These are phyloP conservation scores for Lichina pygmaea DNA, from an alignment of 495 filamentous ascomycete genomes.

Conservation along the genomic window DNA sequence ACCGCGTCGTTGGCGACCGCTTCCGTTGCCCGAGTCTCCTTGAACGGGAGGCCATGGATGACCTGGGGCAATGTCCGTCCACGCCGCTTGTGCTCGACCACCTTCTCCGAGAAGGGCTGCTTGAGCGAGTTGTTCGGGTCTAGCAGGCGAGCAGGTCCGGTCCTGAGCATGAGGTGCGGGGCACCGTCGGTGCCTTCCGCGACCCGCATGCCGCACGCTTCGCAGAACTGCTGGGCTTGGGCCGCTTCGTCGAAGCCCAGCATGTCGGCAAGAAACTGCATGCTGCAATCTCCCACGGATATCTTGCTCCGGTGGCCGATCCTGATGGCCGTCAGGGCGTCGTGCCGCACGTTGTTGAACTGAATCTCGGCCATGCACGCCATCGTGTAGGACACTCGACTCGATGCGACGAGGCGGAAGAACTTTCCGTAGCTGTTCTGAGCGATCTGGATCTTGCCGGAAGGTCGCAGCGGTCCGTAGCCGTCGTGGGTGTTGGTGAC, in stretches of 20 bases:
- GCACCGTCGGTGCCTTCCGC: conserved; percentile 12
- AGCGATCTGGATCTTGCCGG: conserved; percentile 21
- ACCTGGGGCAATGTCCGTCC: conserved; percentile 21
- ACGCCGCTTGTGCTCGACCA: conserved; percentile 23
- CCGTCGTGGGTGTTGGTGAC: conserved; percentile 20
- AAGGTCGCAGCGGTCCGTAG: conserved; percentile 32
- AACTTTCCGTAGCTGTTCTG: conserved; percentile 42
- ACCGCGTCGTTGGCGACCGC: conserved; percentile 16
- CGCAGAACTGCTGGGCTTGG: conserved; percentile 40
- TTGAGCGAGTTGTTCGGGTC: conserved; percentile 8
- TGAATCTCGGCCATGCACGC: conserved; percentile 81
- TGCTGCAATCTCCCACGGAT: conserved; percentile 42
- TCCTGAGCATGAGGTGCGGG: conserved; percentile 10
- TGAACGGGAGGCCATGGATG: conserved; percentile 22
- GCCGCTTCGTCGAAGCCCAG: conserved; percentile 50
- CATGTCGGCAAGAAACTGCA: conserved; percentile 27
- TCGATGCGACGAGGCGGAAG: conserved; percentile 45
- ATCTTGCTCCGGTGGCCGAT: conserved; percentile 18
- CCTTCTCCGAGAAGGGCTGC: conserved; percentile 21
- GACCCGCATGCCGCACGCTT: conserved; percentile 40
- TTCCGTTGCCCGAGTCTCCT: conserved; percentile 18
- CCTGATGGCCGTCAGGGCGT: conserved; percentile 41
- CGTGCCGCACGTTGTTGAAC: conserved; percentile 57
- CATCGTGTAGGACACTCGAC: conserved; percentile 61
- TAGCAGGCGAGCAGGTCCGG: conserved; percentile 4